phyloP scores from a whole-genome alignment of 768 basidiomycete genomes.

The Mycena epipterygia region DNA sequence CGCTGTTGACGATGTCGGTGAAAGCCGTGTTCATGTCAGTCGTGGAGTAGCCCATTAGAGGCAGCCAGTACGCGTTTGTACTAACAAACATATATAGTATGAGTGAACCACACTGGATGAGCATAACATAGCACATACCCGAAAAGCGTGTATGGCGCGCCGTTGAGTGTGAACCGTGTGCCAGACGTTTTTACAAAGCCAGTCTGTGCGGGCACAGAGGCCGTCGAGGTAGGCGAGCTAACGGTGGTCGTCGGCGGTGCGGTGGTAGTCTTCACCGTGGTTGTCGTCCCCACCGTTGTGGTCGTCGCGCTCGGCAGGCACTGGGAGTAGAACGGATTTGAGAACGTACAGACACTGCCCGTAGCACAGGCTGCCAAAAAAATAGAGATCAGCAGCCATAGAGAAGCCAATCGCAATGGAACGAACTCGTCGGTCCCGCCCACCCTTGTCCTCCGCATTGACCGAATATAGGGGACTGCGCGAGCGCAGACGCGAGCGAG shows the following conservation, averaged over 20 bases:
- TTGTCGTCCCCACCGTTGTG: slow-evolving; percentile 4
- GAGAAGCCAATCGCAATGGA: not conserved
- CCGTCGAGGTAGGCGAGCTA: slow-evolving; percentile 17
- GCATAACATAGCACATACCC: slow-evolving; percentile 45
- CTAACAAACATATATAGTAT: slow-evolving; percentile 40
- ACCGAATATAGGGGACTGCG: slow-evolving; percentile 47
- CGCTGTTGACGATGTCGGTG: slow-evolving; percentile 62
- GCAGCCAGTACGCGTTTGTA: slow-evolving; percentile 72
- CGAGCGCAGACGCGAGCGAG: slow-evolving; percentile 42
- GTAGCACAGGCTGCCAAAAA: not conserved
- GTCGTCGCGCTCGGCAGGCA: slow-evolving; percentile 15
- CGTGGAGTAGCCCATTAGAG: slow-evolving; percentile 60
- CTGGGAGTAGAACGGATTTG: slow-evolving; percentile 25
- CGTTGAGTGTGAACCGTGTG: slow-evolving; percentile 55
- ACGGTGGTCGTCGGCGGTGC: not conserved
- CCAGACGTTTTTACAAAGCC: slow-evolving; percentile 55
- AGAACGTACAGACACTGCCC: not conserved
- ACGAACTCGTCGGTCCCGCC: slow-evolving; percentile 57
- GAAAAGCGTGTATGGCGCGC: slow-evolving; percentile 52
- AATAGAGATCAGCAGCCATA: not conserved
- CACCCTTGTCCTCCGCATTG: slow-evolving; percentile 55
- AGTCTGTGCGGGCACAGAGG: slow-evolving; percentile 36
- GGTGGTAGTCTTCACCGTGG: too few species aligned
- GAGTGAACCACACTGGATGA: not conserved
- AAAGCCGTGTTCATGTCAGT: slow-evolving; percentile 66